A percentile compares a stretch with the other conserved stretches of the same genome.
Conservation (phyloP, 1,284 basidiomycete genomes). For the Pterula multifida region DNA sequence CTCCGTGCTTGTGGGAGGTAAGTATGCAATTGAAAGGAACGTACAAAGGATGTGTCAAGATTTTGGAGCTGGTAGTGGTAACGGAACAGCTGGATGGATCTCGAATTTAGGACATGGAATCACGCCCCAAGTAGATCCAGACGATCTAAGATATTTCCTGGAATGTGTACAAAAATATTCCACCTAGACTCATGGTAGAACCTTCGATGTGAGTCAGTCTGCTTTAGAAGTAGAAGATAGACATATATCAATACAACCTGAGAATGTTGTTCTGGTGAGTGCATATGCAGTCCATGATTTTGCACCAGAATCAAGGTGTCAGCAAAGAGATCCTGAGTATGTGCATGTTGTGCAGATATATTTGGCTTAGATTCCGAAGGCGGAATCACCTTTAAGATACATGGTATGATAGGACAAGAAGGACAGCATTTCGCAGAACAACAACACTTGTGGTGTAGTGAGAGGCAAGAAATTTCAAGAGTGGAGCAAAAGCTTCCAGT, state of each 20-base stretch:
- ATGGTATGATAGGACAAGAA: neutral
- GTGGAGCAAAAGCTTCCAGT: neutral
- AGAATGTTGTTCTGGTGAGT: neutral
- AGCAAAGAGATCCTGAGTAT: neutral
- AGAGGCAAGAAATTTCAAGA: neutral
- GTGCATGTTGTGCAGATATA: neutral
- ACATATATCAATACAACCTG: neutral
- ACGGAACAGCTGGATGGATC: slow-evolving; percentile 68
- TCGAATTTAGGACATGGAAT: slow-evolving; percentile 97
- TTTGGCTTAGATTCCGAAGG: neutral
- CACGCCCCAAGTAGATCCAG: slow-evolving; percentile 89
- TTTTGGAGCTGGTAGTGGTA: slow-evolving; percentile 50
- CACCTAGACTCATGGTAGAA: slow-evolving; percentile 11
- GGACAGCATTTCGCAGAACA: neutral
- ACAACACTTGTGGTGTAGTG: neutral
- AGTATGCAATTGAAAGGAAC: slow-evolving; percentile 77
- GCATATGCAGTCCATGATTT: neutral
- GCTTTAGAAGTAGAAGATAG: neutral
- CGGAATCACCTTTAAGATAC: neutral
- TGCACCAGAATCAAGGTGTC: neutral
- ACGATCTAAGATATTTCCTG: slow-evolving; percentile 83
- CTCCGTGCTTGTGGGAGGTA: slow-evolving; percentile 76
- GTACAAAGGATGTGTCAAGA: slow-evolving; percentile 76
- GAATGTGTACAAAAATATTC: slow-evolving; percentile 87
- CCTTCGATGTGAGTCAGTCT: slow-evolving; percentile 6